Evolutionary conservation across 129 eudicot species (phyloP), one percentile per base, ranked within the genome.

Genomic region (Saposhnikovia divaricata): DNA sequence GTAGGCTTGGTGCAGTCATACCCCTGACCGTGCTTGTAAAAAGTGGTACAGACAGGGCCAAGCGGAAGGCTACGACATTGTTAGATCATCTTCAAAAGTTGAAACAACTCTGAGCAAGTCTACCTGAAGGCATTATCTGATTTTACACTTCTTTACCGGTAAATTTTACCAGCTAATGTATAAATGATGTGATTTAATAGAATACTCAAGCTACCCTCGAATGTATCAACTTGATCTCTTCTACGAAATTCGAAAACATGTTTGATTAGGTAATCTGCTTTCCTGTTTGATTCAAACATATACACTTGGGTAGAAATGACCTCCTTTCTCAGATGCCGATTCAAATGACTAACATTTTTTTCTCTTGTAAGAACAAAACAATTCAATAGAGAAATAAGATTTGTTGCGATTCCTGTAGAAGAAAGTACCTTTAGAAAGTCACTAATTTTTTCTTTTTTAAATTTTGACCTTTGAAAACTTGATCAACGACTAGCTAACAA

Each of bases 21-120:
- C 97, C 96, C 9, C 75, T 92, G 70, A 72, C 81, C 8, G 93
- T 89, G 59, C 87, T 95, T 74, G 86, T 91, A 5, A 61, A 77
- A 48, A 86, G 46, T 74, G 98, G 97, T 23, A 87, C 94, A 2
- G 97, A 95, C 38, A 84, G 97, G 71, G 96, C 93, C 8, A 87
- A 90, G 86, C 76, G 96, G 75, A 95, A 95, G 86, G 97, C 97
- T 16, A 84, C 81, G 40, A 85, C 87, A 23, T 81, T 95, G 82
- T 78, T 95, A 92, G 94, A 82, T 83, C 89, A 89, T 80, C 90
- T 95, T 12, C 83, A 85, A 44, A 90, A 81, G 72, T 72, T 76
- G 70, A 89, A 85, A 74, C 88, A 82, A 75, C 81, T 27, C 27
- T 84, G 82, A 89, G 27, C 80, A 65, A 55, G 75, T 27, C 16